These are phyloP conservation scores for Cicer judaicum DNA, from an alignment of 306 rosid species.

Conservation along the genomic window DNA sequence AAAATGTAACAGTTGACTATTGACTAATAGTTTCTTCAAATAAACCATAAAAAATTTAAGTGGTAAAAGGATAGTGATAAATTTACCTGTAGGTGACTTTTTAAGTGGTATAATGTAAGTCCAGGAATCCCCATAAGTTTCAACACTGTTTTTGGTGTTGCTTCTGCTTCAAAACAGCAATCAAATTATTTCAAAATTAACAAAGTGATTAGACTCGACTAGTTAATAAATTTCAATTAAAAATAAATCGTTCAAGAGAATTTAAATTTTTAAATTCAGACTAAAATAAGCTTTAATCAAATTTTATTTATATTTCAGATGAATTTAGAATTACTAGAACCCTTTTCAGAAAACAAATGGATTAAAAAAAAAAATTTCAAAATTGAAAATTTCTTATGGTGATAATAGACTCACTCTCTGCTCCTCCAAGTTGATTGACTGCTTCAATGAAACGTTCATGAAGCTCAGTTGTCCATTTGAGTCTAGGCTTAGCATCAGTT, in stretches of 20 bases:
- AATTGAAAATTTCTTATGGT: not conserved
- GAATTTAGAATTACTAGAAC: too few species aligned
- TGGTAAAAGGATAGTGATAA: not conserved
- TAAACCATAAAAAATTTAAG: too few species aligned
- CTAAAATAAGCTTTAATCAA: too few species aligned
- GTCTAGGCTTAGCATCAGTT: constrained; percentile 89
- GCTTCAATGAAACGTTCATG: constrained; percentile 88
- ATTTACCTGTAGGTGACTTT: constrained; percentile 88
- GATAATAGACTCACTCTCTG: constrained; percentile 70
- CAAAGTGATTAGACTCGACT: too few species aligned
- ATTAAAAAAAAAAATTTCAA: not conserved
- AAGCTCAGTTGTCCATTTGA: constrained; percentile 91
- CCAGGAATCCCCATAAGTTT: constrained; percentile 89
- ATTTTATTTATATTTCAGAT: too few species aligned
- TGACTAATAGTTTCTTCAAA: too few species aligned
- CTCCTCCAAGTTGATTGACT: constrained; percentile 84
- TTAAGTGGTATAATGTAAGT: constrained; percentile 83
- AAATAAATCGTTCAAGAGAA: too few species aligned
- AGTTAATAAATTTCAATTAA: too few species aligned
- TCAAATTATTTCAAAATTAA: not conserved
- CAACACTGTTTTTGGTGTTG: constrained; percentile 90
- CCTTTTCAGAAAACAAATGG: too few species aligned
- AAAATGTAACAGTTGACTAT: not conserved
- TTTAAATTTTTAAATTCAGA: too few species aligned
- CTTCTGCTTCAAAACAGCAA: constrained; percentile 61